Base-by-base conservation (phyloP, 2,329 filamentous ascomycete species). In the Cladosporium oxysporum region DNA sequence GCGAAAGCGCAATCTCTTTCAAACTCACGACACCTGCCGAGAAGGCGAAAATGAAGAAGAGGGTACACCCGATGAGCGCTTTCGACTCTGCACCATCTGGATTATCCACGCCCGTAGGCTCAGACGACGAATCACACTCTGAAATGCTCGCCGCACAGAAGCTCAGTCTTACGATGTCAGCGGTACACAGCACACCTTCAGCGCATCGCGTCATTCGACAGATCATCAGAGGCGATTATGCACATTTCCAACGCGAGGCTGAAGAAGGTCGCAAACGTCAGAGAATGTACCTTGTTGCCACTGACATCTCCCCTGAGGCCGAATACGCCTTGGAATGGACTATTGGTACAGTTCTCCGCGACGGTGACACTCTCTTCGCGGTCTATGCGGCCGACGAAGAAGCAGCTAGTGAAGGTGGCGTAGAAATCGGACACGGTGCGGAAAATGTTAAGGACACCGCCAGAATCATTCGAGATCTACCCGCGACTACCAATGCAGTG, bases 261-360 rank as follows among this genome's bases (percentile, higher is more conserved):
- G 89, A 93, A 65, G 90, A 92, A 14, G 91, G 92, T 62, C 85
- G 91, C 59, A 88, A 91, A 59, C 87, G 91, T 62, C 86, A 94
- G 67, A 87, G 95, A 62, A 96, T 95, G 73, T 99, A 98, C 76
- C 82, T 99, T 18, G 93, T 97, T n/a, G 94, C 95, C 3, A 97
- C 92, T 0, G 95, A 99, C 78, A 82, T 98, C 3, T 97, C 93
- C 71, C 91, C 95, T 44, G 95, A 99, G 80, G 93, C 94, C 5
- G 91, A 92, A 7, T 96, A 98, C 77, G 95, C 95, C 1, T 83
- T 99, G 35, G 95, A 99, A 77, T 99, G 95, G 95, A 95, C 94
- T 0, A 93, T 99, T 65, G 95, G 95, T 8, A 98, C 94, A 0
- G 93, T 98, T 6, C 83, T 99, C 33, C 87, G 95, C 58, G 93